These are phyloP conservation scores for Tilletiaria anomala DNA, from an alignment of 1,284 basidiomycete genomes.

Conservation along the genomic window DNA sequence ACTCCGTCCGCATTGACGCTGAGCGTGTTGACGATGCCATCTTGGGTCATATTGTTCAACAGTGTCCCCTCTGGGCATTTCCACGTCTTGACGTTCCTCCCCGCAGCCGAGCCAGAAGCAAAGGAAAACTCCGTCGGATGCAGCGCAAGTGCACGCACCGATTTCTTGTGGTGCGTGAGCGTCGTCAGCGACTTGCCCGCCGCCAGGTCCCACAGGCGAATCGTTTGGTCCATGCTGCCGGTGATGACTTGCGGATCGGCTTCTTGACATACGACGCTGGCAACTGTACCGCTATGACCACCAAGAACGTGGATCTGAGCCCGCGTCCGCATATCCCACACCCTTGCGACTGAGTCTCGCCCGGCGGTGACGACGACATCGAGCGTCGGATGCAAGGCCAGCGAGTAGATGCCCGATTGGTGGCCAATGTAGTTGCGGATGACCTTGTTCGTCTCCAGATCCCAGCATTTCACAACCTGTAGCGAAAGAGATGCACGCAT, in stretches of 20 bases:
- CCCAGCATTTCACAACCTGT: constrained; percentile 99
- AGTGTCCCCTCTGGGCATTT: constrained; percentile 90
- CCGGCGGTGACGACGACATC: constrained; percentile 89
- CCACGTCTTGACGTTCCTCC: constrained; percentile 99
- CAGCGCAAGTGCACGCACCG: constrained; percentile 77
- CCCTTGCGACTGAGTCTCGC: constrained; percentile 83
- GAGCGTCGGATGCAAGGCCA: constrained; percentile 75
- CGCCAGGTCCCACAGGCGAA: constrained; percentile 95
- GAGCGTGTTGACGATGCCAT: constrained; percentile 92
- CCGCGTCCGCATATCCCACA: constrained; percentile 99
- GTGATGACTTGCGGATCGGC: constrained; percentile 95
- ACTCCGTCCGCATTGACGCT: constrained; percentile 89
- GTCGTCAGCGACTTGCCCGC: constrained; percentile 91
- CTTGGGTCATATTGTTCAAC: constrained; percentile 89
- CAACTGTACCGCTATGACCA: constrained; percentile 86
- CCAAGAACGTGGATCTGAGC: constrained; percentile 83
- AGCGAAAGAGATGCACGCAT: constrained; percentile 42
- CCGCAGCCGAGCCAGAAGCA: constrained; percentile 81
- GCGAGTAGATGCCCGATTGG: constrained; percentile 74
- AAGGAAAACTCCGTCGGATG: constrained; percentile 95
- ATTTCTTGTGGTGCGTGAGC: constrained; percentile 96
- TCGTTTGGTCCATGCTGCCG: constrained; percentile 92
- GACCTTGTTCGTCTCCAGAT: constrained; percentile 95
- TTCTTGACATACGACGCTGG: constrained; percentile 85
- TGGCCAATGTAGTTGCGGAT: constrained; percentile 97